A percentile compares a stretch with the other conserved stretches of the same genome.
These are phyloP conservation scores for Oryza glumipatula DNA, from an alignment of 176 grass and related monocot species.

Conservation along the genomic window DNA sequence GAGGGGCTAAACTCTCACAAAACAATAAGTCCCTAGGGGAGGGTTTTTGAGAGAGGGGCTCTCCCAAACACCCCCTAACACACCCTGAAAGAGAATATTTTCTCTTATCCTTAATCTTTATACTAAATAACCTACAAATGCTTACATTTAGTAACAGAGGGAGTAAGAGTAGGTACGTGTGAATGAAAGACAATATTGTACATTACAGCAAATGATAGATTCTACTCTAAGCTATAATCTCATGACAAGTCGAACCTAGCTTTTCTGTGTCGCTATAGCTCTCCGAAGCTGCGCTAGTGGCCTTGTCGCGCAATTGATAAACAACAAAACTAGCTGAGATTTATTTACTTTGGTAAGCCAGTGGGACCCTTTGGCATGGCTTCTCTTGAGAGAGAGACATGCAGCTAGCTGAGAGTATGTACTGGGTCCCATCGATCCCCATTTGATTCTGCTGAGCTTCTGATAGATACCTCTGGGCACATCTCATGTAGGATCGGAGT, in stretches of 20 bases:
- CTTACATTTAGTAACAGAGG: too few species aligned
- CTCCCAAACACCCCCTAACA: too few species aligned
- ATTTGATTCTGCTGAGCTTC: not conserved
- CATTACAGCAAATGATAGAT: not conserved
- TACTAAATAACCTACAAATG: too few species aligned
- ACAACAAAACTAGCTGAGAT: not conserved
- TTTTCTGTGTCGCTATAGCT: not conserved
- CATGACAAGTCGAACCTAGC: not conserved
- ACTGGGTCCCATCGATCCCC: not conserved
- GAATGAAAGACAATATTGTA: not conserved
- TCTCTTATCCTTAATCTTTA: too few species aligned
- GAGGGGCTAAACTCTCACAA: too few species aligned
- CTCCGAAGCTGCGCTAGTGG: not conserved
- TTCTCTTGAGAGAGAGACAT: not conserved
- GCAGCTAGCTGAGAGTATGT: not conserved
- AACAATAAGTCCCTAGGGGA: too few species aligned
- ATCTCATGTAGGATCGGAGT: not conserved
- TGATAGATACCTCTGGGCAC: not conserved
- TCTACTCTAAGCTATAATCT: not conserved
- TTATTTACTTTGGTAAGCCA: not conserved
- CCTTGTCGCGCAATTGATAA: not conserved
- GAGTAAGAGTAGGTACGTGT: not conserved
- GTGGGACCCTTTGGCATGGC: not conserved
- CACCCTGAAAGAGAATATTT: too few species aligned
- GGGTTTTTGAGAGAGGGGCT: too few species aligned